Base-by-base conservation (phyloP, 192 early-diverging fungal species). In the Backusella luteola region DNA sequence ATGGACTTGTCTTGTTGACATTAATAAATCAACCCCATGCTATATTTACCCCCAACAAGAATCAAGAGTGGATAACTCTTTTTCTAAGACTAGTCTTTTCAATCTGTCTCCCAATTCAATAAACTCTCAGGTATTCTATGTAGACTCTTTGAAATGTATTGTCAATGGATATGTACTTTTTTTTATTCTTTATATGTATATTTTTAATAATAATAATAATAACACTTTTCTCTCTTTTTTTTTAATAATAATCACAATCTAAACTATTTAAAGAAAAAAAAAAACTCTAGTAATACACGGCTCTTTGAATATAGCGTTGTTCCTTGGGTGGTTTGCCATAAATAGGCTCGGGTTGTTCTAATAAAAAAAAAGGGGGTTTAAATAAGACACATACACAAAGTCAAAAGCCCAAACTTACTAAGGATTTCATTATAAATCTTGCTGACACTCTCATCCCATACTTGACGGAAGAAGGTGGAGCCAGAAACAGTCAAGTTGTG, bases 381-480 rank as follows among this genome's bases (percentile, higher is more conserved):
- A 44, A 3, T 17, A 14, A 11, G 9, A 0, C 38, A 39, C 6
- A 72, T 19, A 41, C 21, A 69, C 21, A 59, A 32, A 32, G 32
- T 32, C 32, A 32, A 32, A 32, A 32, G 32, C 32, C 32, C 32
- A 32, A 32, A 2, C 32, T 56, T 77, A 75, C 84, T 36, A 9
- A 90, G 76, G 32, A 87, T 81, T 23, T 90, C 83, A 19, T 59
- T 78, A 69, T 87, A 90, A 77, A 90, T 87, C 69, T 67, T 78
- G 74, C 74, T 80, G 17, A 88, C 87, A 52, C 79, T 81, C 73
- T 78, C 76, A 71, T 88, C 82, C 89, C 89, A 90, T 42, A 86
- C 82, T 79, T 88, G 79, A 41, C 89, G 83, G 84, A 90, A 88
- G 75, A 90, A 90, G 9, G 83, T 84, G 29, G 81, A 69, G 8